phyloP scores from a whole-genome alignment of 345 rosid genomes.

The Corymbia maculata region DNA sequence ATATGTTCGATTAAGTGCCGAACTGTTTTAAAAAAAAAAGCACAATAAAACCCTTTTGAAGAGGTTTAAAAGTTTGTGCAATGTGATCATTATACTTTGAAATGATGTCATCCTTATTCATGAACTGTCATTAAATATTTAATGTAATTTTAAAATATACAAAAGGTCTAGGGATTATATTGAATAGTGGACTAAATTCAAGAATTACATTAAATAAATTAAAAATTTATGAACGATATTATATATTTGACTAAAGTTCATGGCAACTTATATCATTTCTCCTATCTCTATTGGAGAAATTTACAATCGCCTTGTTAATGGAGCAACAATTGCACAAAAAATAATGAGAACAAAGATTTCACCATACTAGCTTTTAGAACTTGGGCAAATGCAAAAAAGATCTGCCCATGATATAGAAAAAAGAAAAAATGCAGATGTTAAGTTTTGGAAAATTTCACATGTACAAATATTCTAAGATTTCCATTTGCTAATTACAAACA shows the following conservation, averaged over 20 bases:
- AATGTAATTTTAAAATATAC: not conserved
- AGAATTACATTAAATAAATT: not conserved
- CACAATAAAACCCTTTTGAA: too few species aligned
- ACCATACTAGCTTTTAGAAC: not conserved
- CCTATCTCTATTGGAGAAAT: not conserved
- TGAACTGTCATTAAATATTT: accelerated
- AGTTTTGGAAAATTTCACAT: too few species aligned
- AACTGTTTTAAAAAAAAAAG: not conserved
- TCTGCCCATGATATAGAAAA: not conserved
- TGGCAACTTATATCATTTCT: not conserved
- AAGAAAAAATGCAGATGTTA: not conserved
- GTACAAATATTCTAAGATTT: too few species aligned
- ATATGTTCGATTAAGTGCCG: accelerated
- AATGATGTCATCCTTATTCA: accelerated
- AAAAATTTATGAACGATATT: not conserved
- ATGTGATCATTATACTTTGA: not conserved
- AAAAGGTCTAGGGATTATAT: not conserved
- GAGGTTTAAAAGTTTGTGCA: too few species aligned
- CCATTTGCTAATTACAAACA: not conserved
- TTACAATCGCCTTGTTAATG: not conserved
- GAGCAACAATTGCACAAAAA: not conserved
- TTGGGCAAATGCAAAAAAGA: not conserved
- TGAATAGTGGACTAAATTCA: not conserved
- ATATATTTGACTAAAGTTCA: accelerated
- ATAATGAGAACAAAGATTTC: not conserved